These are phyloP conservation scores for Auricularia cornea DNA, from an alignment of 768 basidiomycete genomes.

Conservation along the genomic window DNA sequence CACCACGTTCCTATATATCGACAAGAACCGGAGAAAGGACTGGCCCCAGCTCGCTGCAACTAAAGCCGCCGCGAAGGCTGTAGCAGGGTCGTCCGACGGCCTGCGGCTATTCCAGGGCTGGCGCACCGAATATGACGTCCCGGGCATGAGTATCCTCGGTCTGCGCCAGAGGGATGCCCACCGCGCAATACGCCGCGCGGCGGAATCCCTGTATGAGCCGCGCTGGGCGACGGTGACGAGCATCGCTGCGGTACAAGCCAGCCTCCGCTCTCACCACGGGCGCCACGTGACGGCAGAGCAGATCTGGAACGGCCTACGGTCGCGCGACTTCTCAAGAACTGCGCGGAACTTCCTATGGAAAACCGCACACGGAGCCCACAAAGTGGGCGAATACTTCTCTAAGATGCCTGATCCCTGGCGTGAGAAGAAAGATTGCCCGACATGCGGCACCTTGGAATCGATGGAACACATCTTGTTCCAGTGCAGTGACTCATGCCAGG, in stretches of 20 bases:
- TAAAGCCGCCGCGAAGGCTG: too few relatives aligned
- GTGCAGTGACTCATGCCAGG: not conserved
- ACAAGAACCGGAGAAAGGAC: too few relatives aligned
- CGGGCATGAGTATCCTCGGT: not conserved
- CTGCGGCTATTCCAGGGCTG: not conserved
- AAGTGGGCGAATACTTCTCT: not conserved
- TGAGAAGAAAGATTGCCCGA: not conserved
- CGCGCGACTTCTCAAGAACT: too few relatives aligned
- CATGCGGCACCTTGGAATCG: not conserved
- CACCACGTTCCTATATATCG: too few relatives aligned
- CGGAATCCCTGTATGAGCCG: not conserved
- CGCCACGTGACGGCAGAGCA: too few relatives aligned
- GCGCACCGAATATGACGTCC: not conserved
- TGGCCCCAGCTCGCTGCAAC: too few relatives aligned
- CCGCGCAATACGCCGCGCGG: not conserved
- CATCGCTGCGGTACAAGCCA: not conserved
- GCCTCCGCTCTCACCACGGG: too few relatives aligned
- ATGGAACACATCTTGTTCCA: not conserved
- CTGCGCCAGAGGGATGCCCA: not conserved
- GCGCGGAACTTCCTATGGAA: not conserved
- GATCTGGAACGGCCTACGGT: too few relatives aligned
- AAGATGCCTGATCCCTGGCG: not conserved
- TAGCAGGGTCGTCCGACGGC: too few relatives aligned
- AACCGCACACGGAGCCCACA: not conserved
- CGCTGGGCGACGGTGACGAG: not conserved